Base-by-base conservation (phyloP, 2,329 filamentous ascomycete genomes). In the Huntiella savannae region DNA sequence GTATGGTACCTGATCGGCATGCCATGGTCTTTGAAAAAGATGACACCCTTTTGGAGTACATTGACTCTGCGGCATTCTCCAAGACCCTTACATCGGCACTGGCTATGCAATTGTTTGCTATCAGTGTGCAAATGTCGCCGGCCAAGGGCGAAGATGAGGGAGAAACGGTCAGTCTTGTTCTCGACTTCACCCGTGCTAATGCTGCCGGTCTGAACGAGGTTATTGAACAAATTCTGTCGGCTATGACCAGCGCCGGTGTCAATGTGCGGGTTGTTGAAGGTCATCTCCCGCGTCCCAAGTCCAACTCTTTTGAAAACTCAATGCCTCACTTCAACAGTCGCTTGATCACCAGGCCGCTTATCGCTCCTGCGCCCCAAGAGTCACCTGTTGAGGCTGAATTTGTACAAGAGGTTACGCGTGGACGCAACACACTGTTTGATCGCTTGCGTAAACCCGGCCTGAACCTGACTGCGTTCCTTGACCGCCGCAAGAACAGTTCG, bases 321-420 rank as follows among this genome's bases (percentile, higher is more conserved):
- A 71, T 96, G 45, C 88, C 87, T 48, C 96, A 87, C 66, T 98
- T 98, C 58, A 84, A 95, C 59, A 95, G 88, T 2, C 96, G 95
- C 65, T 73, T 98, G 40, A 73, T 98, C 46, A 91, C 96, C 62
- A 86, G 92, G 56, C 22, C 22, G 2, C 22, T 28, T 28, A 28
- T 28, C 5, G 87, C 88, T 3, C 86, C 88, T 33, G 74, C 82
- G 4, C 82, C 1, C 11, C 86, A 83, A 3, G 88, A 96, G 59
- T 94, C 87, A 16, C 88, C 87, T 1, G 88, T 86, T 45, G 86
- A 87, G 55, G 74, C 79, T 44, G 81, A 74, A 43, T 95, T 95
- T 57, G 79, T 76, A 46, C 84, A 87, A 51, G 87, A 84, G 52
- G 73, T 85, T 55, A 75, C 76, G 49, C 77, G 79, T 47, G 84